Conservation (phyloP, 75 land plant genomes). For the Selaginella tamariscina region DNA sequence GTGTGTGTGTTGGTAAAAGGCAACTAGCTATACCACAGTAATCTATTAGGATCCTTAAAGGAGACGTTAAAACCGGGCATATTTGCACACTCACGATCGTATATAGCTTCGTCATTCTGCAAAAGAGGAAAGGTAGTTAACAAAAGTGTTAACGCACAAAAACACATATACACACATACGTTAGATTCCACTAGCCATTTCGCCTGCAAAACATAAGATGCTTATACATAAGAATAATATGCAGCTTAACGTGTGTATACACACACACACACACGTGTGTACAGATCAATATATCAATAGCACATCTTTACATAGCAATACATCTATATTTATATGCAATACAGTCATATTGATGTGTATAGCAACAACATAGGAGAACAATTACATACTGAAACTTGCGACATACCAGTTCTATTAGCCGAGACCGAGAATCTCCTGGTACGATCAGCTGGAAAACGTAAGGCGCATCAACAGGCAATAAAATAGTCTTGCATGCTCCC, state of each 20-base stretch:
- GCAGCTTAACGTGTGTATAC: neutral
- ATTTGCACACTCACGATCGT: constrained; percentile 93
- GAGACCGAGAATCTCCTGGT: constrained; percentile 67
- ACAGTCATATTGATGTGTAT: neutral
- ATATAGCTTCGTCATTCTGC: constrained; percentile 82
- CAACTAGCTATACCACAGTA: neutral
- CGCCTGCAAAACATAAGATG: constrained; percentile 37
- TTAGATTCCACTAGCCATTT: constrained; percentile 79
- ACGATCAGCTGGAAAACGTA: constrained; percentile 42
- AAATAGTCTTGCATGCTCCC: constrained; percentile 4
- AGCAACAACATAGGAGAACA: neutral
- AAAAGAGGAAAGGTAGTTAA: constrained; percentile 10
- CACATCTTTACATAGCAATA: too few relatives aligned
- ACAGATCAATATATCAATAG: neutral
- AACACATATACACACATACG: constrained; percentile 82
- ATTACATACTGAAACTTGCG: neutral
- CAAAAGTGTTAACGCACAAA: neutral
- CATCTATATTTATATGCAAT: neutral
- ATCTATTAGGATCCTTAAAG: constrained; percentile 69
- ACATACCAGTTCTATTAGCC: constrained; percentile 69
- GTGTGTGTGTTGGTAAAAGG: neutral
- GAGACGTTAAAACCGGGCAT: constrained; percentile 97
- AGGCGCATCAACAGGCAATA: neutral
- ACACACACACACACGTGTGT: constrained; percentile 1
- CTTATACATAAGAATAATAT: neutral